Conservation (phyloP, 2,329 filamentous ascomycete species). For the Helotiales sp. region DNA sequence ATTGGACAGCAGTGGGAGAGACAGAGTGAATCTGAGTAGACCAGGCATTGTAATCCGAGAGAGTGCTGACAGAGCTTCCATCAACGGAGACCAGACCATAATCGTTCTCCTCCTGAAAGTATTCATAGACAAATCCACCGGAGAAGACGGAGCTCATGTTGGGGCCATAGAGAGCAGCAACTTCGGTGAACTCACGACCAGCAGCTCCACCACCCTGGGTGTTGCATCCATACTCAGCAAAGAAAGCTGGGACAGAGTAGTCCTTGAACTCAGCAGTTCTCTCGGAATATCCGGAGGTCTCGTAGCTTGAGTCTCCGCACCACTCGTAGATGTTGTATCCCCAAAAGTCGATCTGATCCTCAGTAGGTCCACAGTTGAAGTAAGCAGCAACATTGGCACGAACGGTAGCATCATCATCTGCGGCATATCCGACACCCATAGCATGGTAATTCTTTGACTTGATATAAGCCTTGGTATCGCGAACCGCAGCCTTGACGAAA, state of each 20-base stretch:
- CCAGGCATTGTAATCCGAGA: constrained; percentile 68
- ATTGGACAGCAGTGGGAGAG: constrained; percentile 56
- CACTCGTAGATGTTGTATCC: constrained; percentile 99
- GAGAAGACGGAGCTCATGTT: constrained; percentile 86
- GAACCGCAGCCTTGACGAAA: constrained; percentile 95
- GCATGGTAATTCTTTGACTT: constrained; percentile 71
- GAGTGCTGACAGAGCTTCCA: constrained; percentile 63
- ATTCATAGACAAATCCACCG: constrained; percentile 98
- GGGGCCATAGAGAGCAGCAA: constrained; percentile 72
- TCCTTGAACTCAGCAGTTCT: constrained; percentile 81
- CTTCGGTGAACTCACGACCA: constrained; percentile 77
- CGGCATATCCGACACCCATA: constrained; percentile 90
- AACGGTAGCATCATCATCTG: constrained; percentile 85
- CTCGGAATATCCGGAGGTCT: constrained; percentile 73
- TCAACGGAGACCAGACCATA: constrained; percentile 51
- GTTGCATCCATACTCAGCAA: constrained; percentile 98
- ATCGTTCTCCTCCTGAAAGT: constrained; percentile 85
- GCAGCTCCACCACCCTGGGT: constrained; percentile 45
- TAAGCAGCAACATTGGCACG: constrained; percentile 81
- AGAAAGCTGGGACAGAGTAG: constrained; percentile 94
- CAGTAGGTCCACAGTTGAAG: constrained; percentile 81
- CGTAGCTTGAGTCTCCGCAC: constrained; percentile 82
- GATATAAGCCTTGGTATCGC: constrained; percentile 94
- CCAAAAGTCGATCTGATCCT: constrained; percentile 85
- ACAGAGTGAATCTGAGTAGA: constrained; percentile 38